Base-by-base conservation (phyloP, 1,139 yeast species). In the Candida sp. region DNA sequence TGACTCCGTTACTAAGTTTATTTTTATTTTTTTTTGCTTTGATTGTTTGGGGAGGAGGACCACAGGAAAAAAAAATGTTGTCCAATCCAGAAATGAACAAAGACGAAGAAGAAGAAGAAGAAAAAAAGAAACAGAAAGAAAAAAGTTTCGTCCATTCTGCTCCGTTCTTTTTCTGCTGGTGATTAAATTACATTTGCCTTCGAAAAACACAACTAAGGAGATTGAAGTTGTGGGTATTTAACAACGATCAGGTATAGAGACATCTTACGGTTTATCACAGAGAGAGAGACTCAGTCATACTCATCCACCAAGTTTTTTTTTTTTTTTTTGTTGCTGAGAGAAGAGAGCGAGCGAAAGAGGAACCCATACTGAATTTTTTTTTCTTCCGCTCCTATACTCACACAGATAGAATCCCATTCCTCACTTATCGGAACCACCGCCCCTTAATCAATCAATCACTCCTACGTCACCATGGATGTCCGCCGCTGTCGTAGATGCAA, bases 401-500 rank as follows among this genome's bases (percentile, higher is more conserved):
- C 17, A 17, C 17, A 17, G 17, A 17, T 17, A 17, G 17, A 17
- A 1, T 17, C 17, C 17, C 17, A 33, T 33, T 33, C 35, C 35
- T 9, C 35, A 33, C 7, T 17, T 17, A 17, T 17, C 17, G 17
- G 17, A 17, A 17, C 17, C 17, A 17, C 1, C 17, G 2, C 17
- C 17, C 17, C 17, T 2, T 17, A 17, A 28, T 28, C 27, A 38
- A 38, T 31, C 44, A 41, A 31, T 31, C 39, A 42, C 9, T 28
- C 4, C 27, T 12, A 42, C 23, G 22, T 11, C 28, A 41, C 30
- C 7, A 43, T 43, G 46, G 74, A 70, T 48, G 64, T 67, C 37
- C 73, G 80, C 68, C 67, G 80, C 60, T 82, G 86, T 60, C 84
- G 86, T 65, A 80, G 86, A 58, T 82, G 86, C 68, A 82, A 82